Percentiles rank a stretch among this genome's conserved stretches.
These are phyloP conservation scores for Zygoascus meyerae DNA, from an alignment of 1,139 yeast species.

Conservation along the genomic window DNA sequence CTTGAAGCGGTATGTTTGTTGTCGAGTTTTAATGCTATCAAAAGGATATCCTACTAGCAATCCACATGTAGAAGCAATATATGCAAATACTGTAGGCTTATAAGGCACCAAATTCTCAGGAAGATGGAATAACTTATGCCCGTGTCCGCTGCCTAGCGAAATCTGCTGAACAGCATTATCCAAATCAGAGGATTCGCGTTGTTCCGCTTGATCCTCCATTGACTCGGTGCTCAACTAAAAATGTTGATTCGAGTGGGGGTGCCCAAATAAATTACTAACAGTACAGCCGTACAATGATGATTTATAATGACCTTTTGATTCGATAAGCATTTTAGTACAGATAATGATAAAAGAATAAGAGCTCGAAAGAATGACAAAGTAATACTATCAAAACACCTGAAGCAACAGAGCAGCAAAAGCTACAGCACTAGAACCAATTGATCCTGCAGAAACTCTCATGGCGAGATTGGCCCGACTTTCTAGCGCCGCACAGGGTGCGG, in stretches of 20 bases:
- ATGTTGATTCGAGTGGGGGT: no score
- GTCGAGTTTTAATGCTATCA: conserved; percentile 77
- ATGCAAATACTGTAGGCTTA: conserved; percentile 55
- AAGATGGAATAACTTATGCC: conserved; percentile 26
- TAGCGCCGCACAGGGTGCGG: not conserved
- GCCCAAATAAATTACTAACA: no score
- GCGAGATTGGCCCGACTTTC: not conserved
- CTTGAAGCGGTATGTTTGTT: conserved; percentile 69
- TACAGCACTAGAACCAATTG: no score
- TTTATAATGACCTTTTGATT: no score
- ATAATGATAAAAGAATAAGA: no score
- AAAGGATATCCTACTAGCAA: conserved; percentile 77
- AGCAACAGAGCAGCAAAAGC: no score
- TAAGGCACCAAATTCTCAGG: conserved; percentile 52
- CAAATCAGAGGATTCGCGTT: conserved; percentile 1
- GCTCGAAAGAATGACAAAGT: no score
- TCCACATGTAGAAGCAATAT: conserved; percentile 56
- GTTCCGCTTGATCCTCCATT: not conserved
- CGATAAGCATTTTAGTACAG: no score
- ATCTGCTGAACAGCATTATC: conserved; percentile 7
- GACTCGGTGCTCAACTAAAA: no score
- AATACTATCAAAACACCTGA: no score
- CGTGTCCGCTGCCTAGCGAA: conserved; percentile 9
- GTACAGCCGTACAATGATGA: no score
- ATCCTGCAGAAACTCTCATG: no score